phyloP scores from a whole-genome alignment of 331 rosid species.

The Malus hybrid region DNA sequence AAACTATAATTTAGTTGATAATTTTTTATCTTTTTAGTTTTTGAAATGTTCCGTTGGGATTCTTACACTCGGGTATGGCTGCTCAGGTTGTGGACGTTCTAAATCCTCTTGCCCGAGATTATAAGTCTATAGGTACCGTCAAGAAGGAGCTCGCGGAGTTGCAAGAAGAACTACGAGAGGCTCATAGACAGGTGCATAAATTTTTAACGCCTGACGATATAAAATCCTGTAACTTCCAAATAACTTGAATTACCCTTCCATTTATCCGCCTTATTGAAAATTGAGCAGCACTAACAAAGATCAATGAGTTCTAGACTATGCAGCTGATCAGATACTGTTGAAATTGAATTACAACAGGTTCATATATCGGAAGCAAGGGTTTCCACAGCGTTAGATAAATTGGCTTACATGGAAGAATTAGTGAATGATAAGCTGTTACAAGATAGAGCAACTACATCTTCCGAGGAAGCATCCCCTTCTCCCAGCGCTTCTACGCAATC shows the following conservation, averaged over 20 bases:
- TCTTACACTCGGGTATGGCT: not conserved
- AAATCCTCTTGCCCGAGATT: constrained; percentile 93
- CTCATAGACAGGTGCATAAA: constrained; percentile 69
- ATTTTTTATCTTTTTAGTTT: not conserved
- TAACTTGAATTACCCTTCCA: not conserved
- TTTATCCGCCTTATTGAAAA: not conserved
- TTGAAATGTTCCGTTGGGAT: not conserved
- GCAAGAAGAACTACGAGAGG: constrained; percentile 70
- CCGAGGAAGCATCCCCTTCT: constrained; percentile 44
- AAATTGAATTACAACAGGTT: constrained; percentile 46
- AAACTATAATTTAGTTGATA: not conserved
- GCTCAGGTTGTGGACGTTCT: constrained; percentile 88
- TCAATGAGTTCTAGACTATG: not conserved
- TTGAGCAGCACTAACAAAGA: not conserved
- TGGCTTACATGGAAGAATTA: constrained; percentile 95
- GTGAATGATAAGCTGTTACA: constrained; percentile 76
- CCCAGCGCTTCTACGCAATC: constrained; percentile 49
- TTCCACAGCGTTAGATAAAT: constrained; percentile 83
- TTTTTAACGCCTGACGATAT: not conserved
- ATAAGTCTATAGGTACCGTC: constrained; percentile 76
- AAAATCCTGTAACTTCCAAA: not conserved
- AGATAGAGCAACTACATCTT: constrained; percentile 37
- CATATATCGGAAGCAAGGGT: constrained; percentile 96
- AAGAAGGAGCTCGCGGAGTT: constrained; percentile 88
- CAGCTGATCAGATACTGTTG: not conserved